A percentile compares a stretch with the other conserved stretches of the same genome.
Evolutionary conservation across 129 eudicot species (phyloP).

Genomic region (Pulicaria dysenterica): DNA sequence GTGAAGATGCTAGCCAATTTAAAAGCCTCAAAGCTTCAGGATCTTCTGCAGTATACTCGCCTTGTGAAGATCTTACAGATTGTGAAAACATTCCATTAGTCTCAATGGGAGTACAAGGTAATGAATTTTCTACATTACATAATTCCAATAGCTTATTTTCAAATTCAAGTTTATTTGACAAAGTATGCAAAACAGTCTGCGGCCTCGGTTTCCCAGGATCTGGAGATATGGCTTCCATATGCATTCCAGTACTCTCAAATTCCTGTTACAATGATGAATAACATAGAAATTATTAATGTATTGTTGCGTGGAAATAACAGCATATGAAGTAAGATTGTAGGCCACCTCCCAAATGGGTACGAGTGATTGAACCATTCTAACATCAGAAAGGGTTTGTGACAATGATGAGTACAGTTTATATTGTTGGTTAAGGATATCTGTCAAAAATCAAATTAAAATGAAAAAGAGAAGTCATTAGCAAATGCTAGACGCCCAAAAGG

Average conservation of each 20-base stretch:
- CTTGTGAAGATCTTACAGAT: constrained; percentile 33
- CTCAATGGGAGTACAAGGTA: constrained; percentile 37
- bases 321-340: constrained; percentile 17
- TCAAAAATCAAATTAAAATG: constrained; percentile 10
- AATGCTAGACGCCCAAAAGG: neutral
- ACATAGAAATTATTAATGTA: constrained; percentile 21
- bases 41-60: constrained; percentile 46
- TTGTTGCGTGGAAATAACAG: constrained; percentile 8
- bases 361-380: constrained; percentile 95
- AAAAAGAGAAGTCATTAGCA: constrained; percentile 6
- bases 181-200: constrained; percentile 48
- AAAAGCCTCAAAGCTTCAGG: constrained; percentile 77
- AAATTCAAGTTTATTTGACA: constrained; percentile 54
- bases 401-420: constrained; percentile 59
- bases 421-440: constrained; percentile 88
- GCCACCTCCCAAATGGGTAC: constrained; percentile 99
- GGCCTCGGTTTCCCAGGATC: constrained; percentile 77
- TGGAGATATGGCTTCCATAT: constrained; percentile 47
- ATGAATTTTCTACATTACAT: constrained; percentile 37
- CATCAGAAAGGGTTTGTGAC: constrained; percentile 73
- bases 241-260: constrained; percentile 73
- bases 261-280: constrained; percentile 49
- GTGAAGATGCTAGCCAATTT: constrained; percentile 99
- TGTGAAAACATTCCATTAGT: constrained; percentile 21
- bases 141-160: constrained; percentile 50